Evolutionary conservation across 2,329 filamentous ascomycete species (phyloP).

Genomic region (Thyridium curvatum): DNA sequence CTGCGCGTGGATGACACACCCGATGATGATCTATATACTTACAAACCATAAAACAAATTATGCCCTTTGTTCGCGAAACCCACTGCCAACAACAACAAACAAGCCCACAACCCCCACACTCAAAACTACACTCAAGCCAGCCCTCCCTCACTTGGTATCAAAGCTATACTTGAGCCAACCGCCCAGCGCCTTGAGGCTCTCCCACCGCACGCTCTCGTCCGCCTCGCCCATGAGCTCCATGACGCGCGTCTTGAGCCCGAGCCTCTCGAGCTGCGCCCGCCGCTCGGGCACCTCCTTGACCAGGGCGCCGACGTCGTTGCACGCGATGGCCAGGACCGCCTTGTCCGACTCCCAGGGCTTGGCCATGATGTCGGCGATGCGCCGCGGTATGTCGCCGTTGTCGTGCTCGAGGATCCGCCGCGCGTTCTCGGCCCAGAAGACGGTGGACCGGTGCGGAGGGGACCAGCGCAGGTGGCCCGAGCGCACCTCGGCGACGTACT

Average conservation of each 20-base stretch:
- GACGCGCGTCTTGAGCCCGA: slow-evolving; percentile 77
- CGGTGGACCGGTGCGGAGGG: slow-evolving; percentile 77
- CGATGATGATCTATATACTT: too few species aligned
- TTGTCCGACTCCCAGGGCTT: slow-evolving; percentile 73
- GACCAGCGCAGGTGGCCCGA: slow-evolving; percentile 89
- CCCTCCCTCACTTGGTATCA: slow-evolving; percentile 33
- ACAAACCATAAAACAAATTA: too few species aligned
- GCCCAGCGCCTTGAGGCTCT: slow-evolving; percentile 77
- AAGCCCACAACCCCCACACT: too few species aligned
- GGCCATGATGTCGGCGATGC: slow-evolving; percentile 77
- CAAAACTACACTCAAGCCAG: too few species aligned
- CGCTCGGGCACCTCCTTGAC: slow-evolving; percentile 88
- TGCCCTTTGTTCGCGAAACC: too few species aligned
- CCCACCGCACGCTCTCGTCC: slow-evolving; percentile 87
- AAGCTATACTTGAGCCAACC: slow-evolving; percentile 61
- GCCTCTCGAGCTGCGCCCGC: slow-evolving; percentile 70
- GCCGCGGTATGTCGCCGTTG: slow-evolving; percentile 70
- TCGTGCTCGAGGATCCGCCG: slow-evolving; percentile 79
- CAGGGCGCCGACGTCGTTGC: slow-evolving; percentile 83
- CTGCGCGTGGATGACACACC: too few species aligned
- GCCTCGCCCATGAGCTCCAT: slow-evolving; percentile 92
- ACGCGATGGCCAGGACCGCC: slow-evolving; percentile 85
- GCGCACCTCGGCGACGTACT: slow-evolving; percentile 81
- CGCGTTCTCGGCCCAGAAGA: slow-evolving; percentile 91
- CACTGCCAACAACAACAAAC: too few species aligned